Evolutionary conservation across 1,284 basidiomycete genomes (phyloP).

Genomic region (Ceratobasidium theobromae): DNA sequence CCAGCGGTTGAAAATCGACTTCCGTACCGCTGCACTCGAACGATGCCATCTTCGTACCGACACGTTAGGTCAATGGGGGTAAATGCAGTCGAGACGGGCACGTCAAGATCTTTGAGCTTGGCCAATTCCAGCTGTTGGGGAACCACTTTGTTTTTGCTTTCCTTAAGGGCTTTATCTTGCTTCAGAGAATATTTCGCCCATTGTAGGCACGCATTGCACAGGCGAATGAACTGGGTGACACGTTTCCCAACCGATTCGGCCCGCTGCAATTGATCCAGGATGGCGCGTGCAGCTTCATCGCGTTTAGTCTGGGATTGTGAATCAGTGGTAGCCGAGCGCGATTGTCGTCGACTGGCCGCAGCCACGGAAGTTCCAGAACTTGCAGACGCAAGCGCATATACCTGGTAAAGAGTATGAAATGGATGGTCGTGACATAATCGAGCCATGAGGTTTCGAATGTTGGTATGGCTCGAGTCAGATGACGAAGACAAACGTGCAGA

Average conservation of each 20-base stretch:
- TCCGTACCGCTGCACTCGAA: slow-evolving; percentile 68
- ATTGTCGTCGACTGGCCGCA: slow-evolving; percentile 32
- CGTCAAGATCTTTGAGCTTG: slow-evolving; percentile 56
- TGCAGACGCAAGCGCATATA: slow-evolving; percentile 60
- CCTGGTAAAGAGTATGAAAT: slow-evolving; percentile 90
- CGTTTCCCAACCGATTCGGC: slow-evolving; percentile 48
- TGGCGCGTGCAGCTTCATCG: slow-evolving; percentile 46
- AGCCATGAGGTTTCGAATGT: slow-evolving; percentile 65
- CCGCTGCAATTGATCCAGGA: slow-evolving; percentile 63
- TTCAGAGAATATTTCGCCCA: slow-evolving; percentile 74
- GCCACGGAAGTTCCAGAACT: slow-evolving; percentile 22
- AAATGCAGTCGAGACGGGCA: slow-evolving; percentile 79
- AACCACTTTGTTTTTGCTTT: slow-evolving; percentile 31
- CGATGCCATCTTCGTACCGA: slow-evolving; percentile 60
- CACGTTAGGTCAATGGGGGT: slow-evolving; percentile 72
- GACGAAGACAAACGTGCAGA: slow-evolving; percentile 74
- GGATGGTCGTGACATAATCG: slow-evolving; percentile 89
- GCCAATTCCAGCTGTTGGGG: slow-evolving; percentile 39
- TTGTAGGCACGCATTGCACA: slow-evolving; percentile 73
- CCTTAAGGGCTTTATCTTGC: slow-evolving; percentile 36
- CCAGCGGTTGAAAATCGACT: slow-evolving; percentile 67
- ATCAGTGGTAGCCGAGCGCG: not conserved
- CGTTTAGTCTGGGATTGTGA: slow-evolving; percentile 7
- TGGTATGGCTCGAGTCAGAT: slow-evolving; percentile 54
- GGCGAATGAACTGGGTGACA: slow-evolving; percentile 60